phyloP scores from a whole-genome alignment of 2,329 filamentous ascomycete species.

The Alternaria sp. region DNA sequence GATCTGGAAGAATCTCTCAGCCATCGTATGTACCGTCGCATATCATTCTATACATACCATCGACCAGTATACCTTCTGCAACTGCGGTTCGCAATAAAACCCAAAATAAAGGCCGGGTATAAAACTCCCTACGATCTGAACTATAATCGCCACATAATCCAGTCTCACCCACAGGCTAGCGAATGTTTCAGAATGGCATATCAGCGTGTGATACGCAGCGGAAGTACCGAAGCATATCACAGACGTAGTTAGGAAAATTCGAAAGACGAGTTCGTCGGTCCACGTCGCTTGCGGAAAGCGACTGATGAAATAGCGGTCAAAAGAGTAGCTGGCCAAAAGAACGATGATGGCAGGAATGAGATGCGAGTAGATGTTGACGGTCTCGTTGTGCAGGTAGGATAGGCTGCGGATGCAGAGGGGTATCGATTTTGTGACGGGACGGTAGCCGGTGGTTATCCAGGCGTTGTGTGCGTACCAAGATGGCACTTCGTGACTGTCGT shows the following conservation, averaged over 20 bases:
- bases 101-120: constrained; percentile 74
- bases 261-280: constrained; percentile 32
- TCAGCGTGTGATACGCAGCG: constrained; percentile 80
- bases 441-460: constrained; percentile 67
- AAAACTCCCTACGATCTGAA: constrained; percentile 86
- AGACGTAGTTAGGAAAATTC: constrained; percentile 37
- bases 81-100: constrained; percentile 52
- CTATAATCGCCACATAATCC: constrained; percentile 90
- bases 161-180: constrained; percentile 84
- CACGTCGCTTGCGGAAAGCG: constrained; percentile 19
- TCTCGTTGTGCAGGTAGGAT: constrained; percentile 69
- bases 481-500: constrained; percentile 1
- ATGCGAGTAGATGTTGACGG: constrained; percentile 73
- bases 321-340: constrained; percentile 16
- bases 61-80: constrained; percentile 51
- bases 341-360: constrained; percentile 51
- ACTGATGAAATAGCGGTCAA: constrained; percentile 16
- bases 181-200: constrained; percentile 79
- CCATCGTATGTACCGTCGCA: too few relatives aligned
- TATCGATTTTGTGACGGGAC: constrained; percentile 67
- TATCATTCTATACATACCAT: constrained; percentile 36
- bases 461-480: constrained; percentile 13
- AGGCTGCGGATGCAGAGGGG: constrained; percentile 63
- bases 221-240: constrained; percentile 52
- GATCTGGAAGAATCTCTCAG: background rate